Conservation (phyloP, 2,329 filamentous ascomycete species). For the Falciphora oryzae region DNA sequence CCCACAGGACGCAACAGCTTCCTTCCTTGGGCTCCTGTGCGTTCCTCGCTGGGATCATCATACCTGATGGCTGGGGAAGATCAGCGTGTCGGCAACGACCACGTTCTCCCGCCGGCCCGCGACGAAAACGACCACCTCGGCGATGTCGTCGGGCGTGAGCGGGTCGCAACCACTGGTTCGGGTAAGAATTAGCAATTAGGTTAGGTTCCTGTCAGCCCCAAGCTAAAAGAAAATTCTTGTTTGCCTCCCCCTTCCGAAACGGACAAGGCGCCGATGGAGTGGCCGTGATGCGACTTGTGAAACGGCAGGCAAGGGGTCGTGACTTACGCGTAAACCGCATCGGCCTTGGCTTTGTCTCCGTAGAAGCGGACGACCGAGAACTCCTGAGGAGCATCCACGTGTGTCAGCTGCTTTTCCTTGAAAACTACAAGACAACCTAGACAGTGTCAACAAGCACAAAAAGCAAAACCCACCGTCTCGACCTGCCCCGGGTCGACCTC, state of each 20-base stretch:
- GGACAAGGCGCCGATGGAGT: no score
- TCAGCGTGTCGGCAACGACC: constrained; percentile 77
- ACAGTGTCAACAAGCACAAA: not conserved
- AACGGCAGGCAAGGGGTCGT: not conserved
- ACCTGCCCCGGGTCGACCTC: constrained; percentile 90
- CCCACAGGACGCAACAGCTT: not conserved
- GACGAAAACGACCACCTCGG: constrained; percentile 82
- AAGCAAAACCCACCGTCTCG: constrained; percentile 59
- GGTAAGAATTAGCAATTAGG: not conserved
- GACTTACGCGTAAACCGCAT: constrained; percentile 77
- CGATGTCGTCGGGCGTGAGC: constrained; percentile 83
- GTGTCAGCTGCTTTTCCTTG: not conserved
- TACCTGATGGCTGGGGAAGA: constrained; percentile 85
- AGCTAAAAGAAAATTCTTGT: not conserved
- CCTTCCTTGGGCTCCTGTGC: not conserved
- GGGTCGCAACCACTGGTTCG: constrained; percentile 63
- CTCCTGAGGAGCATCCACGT: constrained; percentile 43
- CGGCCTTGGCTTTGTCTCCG: constrained; percentile 83
- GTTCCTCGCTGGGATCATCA: not conserved
- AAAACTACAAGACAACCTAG: not conserved
- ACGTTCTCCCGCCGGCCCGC: constrained; percentile 84
- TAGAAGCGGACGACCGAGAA: constrained; percentile 86
- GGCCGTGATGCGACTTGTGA: not conserved
- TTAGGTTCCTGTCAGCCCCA: constrained; percentile 9
- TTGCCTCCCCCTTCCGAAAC: not conserved